Conservation (phyloP, 371 early-diverging fungal species). For the Amoeboaphelidium occidentale region DNA sequence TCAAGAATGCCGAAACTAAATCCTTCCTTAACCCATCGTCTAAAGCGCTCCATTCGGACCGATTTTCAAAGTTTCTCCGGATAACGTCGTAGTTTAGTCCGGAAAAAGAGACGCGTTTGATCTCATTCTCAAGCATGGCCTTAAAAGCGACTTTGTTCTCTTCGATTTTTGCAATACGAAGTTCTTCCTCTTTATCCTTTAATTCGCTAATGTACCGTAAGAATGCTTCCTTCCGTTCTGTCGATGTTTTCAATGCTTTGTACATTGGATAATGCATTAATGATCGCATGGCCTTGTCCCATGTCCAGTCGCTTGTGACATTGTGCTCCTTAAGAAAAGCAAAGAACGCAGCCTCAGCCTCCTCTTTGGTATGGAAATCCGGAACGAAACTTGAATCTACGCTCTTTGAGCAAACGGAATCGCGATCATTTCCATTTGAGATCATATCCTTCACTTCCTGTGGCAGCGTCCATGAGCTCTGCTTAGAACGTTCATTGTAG, state of each 20-base stretch:
- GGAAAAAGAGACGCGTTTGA: too few species aligned
- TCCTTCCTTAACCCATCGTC: too few species aligned
- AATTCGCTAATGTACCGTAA: too few species aligned
- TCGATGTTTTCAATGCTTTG: constrained; percentile 46
- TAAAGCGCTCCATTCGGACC: too few species aligned
- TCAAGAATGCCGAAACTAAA: too few species aligned
- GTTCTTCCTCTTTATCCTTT: too few species aligned
- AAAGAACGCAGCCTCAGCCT: constrained; percentile 58
- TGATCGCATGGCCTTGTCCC: constrained; percentile 72
- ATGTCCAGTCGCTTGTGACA: constrained; percentile 54
- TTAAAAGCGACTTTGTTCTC: too few species aligned
- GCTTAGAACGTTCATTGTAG: constrained; percentile 50
- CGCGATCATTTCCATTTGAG: not conserved
- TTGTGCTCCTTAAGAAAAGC: constrained; percentile 40
- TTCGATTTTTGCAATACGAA: too few species aligned
- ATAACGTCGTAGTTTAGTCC: too few species aligned
- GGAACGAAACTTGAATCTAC: constrained; percentile 6
- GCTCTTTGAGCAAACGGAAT: not conserved
- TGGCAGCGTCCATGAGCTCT: constrained; percentile 66
- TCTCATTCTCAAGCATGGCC: too few species aligned
- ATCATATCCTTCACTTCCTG: constrained; percentile 33
- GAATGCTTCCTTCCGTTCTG: constrained; percentile 59
- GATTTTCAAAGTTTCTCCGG: too few species aligned
- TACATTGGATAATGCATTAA: constrained; percentile 58
- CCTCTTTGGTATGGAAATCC: constrained; percentile 44